Evolutionary conservation across 2,329 filamentous ascomycete species (phyloP).

Genomic region (Aspergillus chevalieri): DNA sequence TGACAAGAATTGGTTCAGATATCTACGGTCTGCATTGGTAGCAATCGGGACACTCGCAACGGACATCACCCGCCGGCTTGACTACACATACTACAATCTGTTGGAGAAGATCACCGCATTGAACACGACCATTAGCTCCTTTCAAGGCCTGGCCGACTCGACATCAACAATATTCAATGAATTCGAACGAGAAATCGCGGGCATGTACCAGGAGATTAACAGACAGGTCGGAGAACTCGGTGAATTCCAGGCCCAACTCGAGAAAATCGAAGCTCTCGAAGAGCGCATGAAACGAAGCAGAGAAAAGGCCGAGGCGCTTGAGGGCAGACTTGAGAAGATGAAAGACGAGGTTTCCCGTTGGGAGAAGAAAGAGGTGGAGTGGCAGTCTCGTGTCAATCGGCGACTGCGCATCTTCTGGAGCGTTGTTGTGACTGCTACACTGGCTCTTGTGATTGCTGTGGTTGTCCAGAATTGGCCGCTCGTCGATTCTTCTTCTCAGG

Average conservation of each 20-base stretch:
- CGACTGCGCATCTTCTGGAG: slow-evolving; percentile 36
- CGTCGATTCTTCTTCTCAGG: neutral
- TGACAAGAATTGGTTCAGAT: slow-evolving; percentile 12
- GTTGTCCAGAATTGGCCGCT: slow-evolving; percentile 21
- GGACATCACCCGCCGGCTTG: slow-evolving; percentile 40
- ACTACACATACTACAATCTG: slow-evolving; percentile 45
- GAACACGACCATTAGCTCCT: slow-evolving; percentile 34
- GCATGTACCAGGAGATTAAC: slow-evolving; percentile 31
- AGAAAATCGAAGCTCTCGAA: slow-evolving; percentile 32
- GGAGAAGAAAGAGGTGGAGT: slow-evolving; percentile 39
- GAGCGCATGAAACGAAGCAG: slow-evolving; percentile 33
- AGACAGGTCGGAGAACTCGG: slow-evolving; percentile 33
- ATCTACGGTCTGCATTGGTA: slow-evolving; percentile 29
- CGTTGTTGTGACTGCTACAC: slow-evolving; percentile 17
- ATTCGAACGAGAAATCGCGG: slow-evolving; percentile 32
- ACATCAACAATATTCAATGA: slow-evolving; percentile 30
- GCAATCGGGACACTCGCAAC: slow-evolving; percentile 34
- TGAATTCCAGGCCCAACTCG: slow-evolving; percentile 33
- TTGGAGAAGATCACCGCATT: slow-evolving; percentile 40
- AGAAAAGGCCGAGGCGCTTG: slow-evolving; percentile 30
- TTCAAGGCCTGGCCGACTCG: slow-evolving; percentile 36
- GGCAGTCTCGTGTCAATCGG: slow-evolving; percentile 33
- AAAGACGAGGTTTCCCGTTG: slow-evolving; percentile 35
- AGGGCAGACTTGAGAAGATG: slow-evolving; percentile 34
- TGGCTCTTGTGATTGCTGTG: slow-evolving; percentile 26